Evolutionary conservation across 129 eudicot genomes (phyloP).

Genomic region (Erigeron canadensis): DNA sequence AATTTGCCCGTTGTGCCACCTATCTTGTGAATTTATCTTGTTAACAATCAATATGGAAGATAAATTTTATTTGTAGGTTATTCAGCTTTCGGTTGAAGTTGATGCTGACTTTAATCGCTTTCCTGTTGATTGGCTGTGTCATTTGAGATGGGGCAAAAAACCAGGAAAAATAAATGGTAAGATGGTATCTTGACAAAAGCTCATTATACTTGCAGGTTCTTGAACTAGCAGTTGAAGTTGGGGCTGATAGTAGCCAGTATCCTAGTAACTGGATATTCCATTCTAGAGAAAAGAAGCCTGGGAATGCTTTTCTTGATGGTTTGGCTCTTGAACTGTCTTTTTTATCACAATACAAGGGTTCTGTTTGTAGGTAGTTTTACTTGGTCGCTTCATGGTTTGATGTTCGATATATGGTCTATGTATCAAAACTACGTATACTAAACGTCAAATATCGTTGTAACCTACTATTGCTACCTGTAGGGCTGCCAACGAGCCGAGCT

Average conservation of each 20-base stretch:
- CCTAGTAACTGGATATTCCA: slow-evolving; percentile 97
- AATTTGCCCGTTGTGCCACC: not conserved
- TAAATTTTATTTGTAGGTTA: slow-evolving; percentile 60
- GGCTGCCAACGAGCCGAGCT: no score
- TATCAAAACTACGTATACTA: no score
- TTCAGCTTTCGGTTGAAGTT: slow-evolving; percentile 70
- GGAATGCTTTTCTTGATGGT: slow-evolving; percentile 95
- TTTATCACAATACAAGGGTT: not conserved
- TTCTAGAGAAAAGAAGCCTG: slow-evolving; percentile 94
- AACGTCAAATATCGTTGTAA: not conserved
- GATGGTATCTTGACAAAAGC: slow-evolving; percentile 42
- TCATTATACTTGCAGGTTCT: slow-evolving; percentile 68
- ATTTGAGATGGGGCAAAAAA: slow-evolving; percentile 96
- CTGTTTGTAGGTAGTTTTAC: not conserved
- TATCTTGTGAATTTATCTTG: slow-evolving; percentile 10
- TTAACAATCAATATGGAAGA: slow-evolving; percentile 42
- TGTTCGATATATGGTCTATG: no score
- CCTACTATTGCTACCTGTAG: slow-evolving; percentile 5
- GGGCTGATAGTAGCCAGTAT: slow-evolving; percentile 92
- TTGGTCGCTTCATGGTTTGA: not conserved
- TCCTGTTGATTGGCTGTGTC: slow-evolving; percentile 89
- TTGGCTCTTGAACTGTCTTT: slow-evolving; percentile 47
- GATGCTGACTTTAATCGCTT: slow-evolving; percentile 79
- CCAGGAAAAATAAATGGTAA: slow-evolving; percentile 88
- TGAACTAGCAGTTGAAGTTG: slow-evolving; percentile 82